Conservation (phyloP, 1,139 yeast genomes). For the Petasospora rhodanensis region DNA sequence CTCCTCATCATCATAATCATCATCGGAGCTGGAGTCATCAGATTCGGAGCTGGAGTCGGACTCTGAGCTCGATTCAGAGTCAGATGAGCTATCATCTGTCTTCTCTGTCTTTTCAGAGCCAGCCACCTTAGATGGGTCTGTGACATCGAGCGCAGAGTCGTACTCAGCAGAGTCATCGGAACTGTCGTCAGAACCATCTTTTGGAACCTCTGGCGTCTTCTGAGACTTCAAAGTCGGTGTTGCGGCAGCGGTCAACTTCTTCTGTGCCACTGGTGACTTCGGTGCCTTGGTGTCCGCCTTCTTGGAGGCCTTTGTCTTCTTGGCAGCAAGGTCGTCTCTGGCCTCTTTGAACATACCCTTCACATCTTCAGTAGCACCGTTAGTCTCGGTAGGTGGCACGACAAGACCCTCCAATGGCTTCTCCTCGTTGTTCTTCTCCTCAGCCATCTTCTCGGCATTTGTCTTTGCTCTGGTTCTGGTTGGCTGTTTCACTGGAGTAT, state of each 20-base stretch:
- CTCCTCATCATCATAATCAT: conserved; percentile 16
- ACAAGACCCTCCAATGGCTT: conserved; percentile 2
- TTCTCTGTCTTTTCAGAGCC: too few species aligned
- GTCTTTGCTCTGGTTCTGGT: conserved; percentile 4
- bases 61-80: conserved; percentile 18
- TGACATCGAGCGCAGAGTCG: conserved; percentile 12
- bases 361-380: conserved; percentile 1
- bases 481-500: conserved; percentile 4
- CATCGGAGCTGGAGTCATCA: conserved; percentile 6
- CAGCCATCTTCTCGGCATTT: background rate
- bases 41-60: conserved; percentile 16
- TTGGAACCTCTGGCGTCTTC: background rate
- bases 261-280: too few species aligned
- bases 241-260: too few species aligned
- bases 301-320: conserved; percentile 7
- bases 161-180: conserved; percentile 10
- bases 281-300: conserved; percentile 1
- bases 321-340: conserved; percentile 7
- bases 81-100: too few species aligned
- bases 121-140: background rate
- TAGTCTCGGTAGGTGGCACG: conserved; percentile 8
- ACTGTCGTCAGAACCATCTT: conserved; percentile 3
- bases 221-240: too few species aligned
- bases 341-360: conserved; percentile 12
- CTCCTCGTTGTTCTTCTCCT: conserved; percentile 1